A percentile compares a stretch with the other conserved stretches of the same genome.
Conservation (phyloP, 108 stramenopile species). For the Pseudonitzschia multistriata region DNA sequence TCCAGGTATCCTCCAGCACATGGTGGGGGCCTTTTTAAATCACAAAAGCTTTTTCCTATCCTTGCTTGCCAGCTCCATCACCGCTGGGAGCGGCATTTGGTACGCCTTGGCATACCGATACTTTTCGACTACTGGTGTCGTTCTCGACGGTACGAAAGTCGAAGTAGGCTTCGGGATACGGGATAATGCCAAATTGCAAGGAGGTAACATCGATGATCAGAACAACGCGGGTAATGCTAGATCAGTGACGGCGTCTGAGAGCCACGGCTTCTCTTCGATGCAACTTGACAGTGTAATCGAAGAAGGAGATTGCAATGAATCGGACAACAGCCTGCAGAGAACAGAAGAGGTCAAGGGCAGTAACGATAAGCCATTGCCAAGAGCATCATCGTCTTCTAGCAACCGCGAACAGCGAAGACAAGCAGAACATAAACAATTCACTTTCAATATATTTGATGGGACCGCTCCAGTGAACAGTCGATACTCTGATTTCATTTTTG, state of each 20-base stretch:
- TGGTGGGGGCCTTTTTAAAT: neutral
- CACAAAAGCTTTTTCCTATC: neutral
- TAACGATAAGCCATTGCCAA: neutral
- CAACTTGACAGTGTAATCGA: too few relatives aligned
- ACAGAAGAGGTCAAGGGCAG: too few relatives aligned
- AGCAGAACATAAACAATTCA: neutral
- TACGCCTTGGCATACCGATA: neutral
- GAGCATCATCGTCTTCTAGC: neutral
- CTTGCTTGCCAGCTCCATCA: neutral
- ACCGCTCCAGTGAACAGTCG: neutral
- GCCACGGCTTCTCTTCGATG: too few relatives aligned
- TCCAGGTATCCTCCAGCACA: neutral
- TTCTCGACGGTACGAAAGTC: too few relatives aligned
- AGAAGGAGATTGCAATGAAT: too few relatives aligned
- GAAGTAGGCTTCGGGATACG: too few relatives aligned
- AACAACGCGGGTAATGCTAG: too few relatives aligned
- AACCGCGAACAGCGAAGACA: neutral
- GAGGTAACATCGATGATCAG: too few relatives aligned
- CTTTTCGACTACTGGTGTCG: neutral
- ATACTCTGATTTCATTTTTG: neutral
- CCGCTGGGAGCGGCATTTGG: neutral
- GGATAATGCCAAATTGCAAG: too few relatives aligned
- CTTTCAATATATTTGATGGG: slow-evolving; percentile 7
- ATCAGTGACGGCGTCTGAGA: too few relatives aligned
- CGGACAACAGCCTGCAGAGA: too few relatives aligned